Percentiles rank a stretch among this genome's conserved stretches.
Conservation (phyloP, 2,329 filamentous ascomycete genomes). For the Paracorniculantispora psalliotae region DNA sequence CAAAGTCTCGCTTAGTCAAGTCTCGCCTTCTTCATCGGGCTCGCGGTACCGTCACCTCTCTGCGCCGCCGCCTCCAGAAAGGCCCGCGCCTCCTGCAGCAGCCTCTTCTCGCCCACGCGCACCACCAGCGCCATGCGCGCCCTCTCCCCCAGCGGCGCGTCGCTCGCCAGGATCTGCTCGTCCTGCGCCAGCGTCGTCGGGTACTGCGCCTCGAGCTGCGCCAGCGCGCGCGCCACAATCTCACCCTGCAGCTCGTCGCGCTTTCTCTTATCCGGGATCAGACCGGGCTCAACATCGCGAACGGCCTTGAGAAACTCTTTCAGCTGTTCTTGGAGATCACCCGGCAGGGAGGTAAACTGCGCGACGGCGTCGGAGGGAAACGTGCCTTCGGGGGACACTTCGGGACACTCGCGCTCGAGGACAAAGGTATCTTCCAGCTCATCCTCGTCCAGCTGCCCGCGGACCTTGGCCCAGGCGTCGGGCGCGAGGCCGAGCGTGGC, state of each 20-base stretch:
- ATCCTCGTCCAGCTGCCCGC: constrained; percentile 52
- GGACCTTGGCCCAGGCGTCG: constrained; percentile 36
- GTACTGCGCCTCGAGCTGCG: constrained; percentile 37
- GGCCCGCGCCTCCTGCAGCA: constrained; percentile 51
- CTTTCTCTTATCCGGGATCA: constrained; percentile 44
- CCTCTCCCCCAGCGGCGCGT: constrained; percentile 28
- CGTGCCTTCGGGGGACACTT: constrained; percentile 46
- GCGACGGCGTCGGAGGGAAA: constrained; percentile 41
- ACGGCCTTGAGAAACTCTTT: constrained; percentile 45
- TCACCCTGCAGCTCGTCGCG: constrained; percentile 42
- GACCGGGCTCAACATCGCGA: constrained; percentile 38
- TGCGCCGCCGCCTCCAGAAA: constrained; percentile 23
- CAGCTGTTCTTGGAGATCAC: constrained; percentile 47
- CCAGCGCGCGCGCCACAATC: constrained; percentile 35
- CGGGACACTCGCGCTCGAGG: constrained; percentile 51
- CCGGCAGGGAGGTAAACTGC: neutral
- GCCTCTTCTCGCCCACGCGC: constrained; percentile 65
- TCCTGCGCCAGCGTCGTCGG: constrained; percentile 38
- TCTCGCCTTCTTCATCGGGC: constrained; percentile 11
- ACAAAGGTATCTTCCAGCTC: constrained; percentile 73
- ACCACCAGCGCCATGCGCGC: constrained; percentile 61
- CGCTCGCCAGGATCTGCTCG: constrained; percentile 29
- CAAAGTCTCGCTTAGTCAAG: neutral
- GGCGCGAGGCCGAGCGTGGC: constrained; percentile 34
- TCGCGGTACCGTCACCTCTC: constrained; percentile 27